A percentile compares a stretch with the other conserved stretches of the same genome.
Evolutionary conservation across 2,329 filamentous ascomycete genomes (phyloP).

Genomic region (Penicillium polonicum): DNA sequence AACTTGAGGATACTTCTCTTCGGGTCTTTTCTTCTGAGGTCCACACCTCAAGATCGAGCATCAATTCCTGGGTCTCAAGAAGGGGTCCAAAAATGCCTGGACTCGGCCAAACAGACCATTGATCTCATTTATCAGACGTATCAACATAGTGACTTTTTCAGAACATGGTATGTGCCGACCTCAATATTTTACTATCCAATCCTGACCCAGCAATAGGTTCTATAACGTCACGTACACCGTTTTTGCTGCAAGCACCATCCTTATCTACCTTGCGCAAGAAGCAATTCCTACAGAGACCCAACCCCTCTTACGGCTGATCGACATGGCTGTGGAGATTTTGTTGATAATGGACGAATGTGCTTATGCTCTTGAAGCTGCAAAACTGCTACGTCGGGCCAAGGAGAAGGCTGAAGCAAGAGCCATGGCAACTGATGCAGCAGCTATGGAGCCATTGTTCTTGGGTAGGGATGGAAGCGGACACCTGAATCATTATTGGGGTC

Average conservation of each 20-base stretch:
- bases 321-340: background rate
- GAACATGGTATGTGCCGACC: background rate
- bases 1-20: background rate
- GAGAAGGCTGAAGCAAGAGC: background rate
- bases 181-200: background rate
- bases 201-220: background rate
- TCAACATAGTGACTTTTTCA: background rate
- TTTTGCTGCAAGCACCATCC: background rate
- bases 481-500: background rate
- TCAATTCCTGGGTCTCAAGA: background rate
- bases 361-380: background rate
- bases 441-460: background rate
- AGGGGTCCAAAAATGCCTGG: background rate
- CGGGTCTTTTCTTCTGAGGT: background rate
- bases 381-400: background rate
- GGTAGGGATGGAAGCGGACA: background rate
- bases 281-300: background rate
- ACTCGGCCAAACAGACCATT: background rate
- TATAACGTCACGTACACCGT: background rate
- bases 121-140: background rate
- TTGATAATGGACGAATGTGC: background rate
- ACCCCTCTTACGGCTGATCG: background rate
- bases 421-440: background rate
- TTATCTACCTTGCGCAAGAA: background rate
- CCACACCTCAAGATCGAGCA: background rate